These are phyloP conservation scores for Scheffersomyces lignicola DNA, from an alignment of 1,139 yeast genomes.

Conservation along the genomic window DNA sequence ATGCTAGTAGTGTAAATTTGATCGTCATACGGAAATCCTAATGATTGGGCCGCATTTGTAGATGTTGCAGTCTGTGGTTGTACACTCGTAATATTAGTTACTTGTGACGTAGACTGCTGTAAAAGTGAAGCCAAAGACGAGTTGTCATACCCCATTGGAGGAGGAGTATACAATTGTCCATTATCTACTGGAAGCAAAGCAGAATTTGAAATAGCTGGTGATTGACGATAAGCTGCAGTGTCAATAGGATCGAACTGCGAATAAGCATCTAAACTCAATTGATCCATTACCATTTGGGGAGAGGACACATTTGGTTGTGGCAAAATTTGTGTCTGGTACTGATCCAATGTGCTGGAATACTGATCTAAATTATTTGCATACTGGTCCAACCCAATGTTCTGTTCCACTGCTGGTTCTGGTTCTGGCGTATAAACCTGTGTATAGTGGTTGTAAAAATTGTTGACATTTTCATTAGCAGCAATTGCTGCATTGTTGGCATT, in stretches of 20 bases:
- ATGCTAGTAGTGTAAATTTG: constrained; percentile 16
- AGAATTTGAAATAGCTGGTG: neutral
- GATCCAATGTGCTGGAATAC: neutral
- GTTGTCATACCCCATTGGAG: neutral
- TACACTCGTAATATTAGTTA: neutral
- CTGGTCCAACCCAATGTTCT: constrained; percentile 1
- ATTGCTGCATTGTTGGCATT: neutral
- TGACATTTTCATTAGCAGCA: too few species aligned
- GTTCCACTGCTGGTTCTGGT: constrained; percentile 5
- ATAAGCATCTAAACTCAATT: neutral
- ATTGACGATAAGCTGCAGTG: neutral
- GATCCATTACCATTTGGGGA: constrained; percentile 3
- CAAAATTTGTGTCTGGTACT: constrained; percentile 6
- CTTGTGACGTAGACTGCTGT: neutral
- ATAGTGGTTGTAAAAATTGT: constrained; percentile 22
- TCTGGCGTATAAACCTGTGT: constrained; percentile 26
- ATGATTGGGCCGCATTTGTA: constrained; percentile 7
- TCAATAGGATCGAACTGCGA: neutral
- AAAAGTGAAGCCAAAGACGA: neutral
- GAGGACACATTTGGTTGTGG: constrained; percentile 5
- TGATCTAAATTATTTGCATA: neutral
- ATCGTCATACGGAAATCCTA: constrained; percentile 25
- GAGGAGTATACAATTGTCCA: neutral
- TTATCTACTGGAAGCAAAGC: neutral
- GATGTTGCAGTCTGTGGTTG: constrained; percentile 6